Evolutionary conservation across 495 filamentous ascomycete genomes (phyloP).

Genomic region (Penicillium odoratum): DNA sequence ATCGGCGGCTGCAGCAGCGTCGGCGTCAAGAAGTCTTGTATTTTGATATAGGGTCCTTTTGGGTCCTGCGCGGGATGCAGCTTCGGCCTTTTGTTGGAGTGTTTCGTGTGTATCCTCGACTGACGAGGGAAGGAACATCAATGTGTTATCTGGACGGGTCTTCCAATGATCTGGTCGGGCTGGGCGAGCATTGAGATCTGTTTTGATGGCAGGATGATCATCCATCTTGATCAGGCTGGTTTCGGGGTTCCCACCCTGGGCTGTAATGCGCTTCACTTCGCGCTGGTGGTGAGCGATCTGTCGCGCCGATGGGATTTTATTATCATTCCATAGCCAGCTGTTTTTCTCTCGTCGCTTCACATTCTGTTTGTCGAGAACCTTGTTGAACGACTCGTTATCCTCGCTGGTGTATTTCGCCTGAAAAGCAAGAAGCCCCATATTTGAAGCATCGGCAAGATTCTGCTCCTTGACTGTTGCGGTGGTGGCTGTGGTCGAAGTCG

Average conservation of each 20-base stretch:
- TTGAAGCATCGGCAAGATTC: slow-evolving; percentile 67
- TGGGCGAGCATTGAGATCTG: slow-evolving; percentile 64
- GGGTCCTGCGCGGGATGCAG: slow-evolving; percentile 69
- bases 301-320: slow-evolving; percentile 84
- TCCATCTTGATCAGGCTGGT: slow-evolving; percentile 31
- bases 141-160: slow-evolving; percentile 67
- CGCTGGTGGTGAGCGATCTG: slow-evolving; percentile 78
- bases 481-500: slow-evolving; percentile 35
- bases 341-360: slow-evolving; percentile 76
- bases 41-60: slow-evolving; percentile 81
- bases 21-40: slow-evolving; percentile 61
- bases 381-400: slow-evolving; percentile 95
- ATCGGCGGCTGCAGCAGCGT: slow-evolving; percentile 31
- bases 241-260: slow-evolving; percentile 45
- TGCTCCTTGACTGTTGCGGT: slow-evolving; percentile 29
- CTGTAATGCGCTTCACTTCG: slow-evolving; percentile 60
- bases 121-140: slow-evolving; percentile 80
- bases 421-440: slow-evolving; percentile 79
- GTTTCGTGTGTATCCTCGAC: slow-evolving; percentile 70
- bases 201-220: slow-evolving; percentile 52
- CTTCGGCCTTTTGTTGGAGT: slow-evolving; percentile 63
- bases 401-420: slow-evolving; percentile 94
- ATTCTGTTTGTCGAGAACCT: slow-evolving; percentile 89
- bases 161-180: slow-evolving; percentile 80
- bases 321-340: slow-evolving; percentile 82